Evolutionary conservation across 495 filamentous ascomycete species (phyloP).

Genomic region (Penicillium verhagenii): DNA sequence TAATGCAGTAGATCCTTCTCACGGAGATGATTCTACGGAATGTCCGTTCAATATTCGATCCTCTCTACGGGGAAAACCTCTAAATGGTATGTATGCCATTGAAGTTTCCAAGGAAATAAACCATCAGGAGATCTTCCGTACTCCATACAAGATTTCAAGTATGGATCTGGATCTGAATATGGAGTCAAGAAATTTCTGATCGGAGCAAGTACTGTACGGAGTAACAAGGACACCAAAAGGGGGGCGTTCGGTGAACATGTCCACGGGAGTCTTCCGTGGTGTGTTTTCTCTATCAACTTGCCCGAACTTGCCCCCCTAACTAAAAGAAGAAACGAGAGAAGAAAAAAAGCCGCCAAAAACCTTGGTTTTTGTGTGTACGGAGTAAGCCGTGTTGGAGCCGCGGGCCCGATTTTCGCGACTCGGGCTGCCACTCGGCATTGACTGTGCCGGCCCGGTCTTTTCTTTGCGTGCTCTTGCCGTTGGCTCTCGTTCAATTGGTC

Average conservation of each 20-base stretch:
- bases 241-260: constrained; percentile 14
- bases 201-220: constrained; percentile 21
- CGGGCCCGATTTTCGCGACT: constrained; percentile 15
- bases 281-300: neutral
- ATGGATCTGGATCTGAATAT: neutral
- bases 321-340: neutral
- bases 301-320: neutral
- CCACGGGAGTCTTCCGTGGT: constrained; percentile 15
- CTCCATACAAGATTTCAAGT: too few relatives aligned
- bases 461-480: constrained; percentile 14
- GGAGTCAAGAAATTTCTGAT: constrained; percentile 10
- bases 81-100: neutral
- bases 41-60: neutral
- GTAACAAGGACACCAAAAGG: constrained; percentile 11
- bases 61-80: neutral
- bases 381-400: constrained; percentile 10
- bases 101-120: neutral
- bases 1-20: too few relatives aligned
- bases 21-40: neutral
- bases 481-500: constrained; percentile 6
- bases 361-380: too few relatives aligned
- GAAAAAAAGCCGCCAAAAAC: too few relatives aligned
- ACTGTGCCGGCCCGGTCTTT: constrained; percentile 24
- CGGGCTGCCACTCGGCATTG: constrained; percentile 19
- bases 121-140: too few relatives aligned